Conservation (phyloP, 2,329 filamentous ascomycete genomes). For the Metarhizium guizhouense region DNA sequence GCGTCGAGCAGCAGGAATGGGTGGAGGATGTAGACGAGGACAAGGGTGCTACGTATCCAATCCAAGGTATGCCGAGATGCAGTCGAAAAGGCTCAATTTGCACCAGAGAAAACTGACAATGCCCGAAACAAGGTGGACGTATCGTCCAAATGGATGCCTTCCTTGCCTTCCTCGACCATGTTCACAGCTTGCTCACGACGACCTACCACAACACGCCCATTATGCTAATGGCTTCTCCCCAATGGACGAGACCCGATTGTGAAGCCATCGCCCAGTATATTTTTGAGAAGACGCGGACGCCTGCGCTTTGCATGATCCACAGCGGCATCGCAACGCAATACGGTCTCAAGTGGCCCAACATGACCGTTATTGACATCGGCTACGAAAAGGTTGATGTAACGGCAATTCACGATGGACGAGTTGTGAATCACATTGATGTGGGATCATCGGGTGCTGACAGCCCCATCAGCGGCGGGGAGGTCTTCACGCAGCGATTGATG, state of each 20-base stretch:
- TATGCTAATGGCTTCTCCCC: constrained; percentile 79
- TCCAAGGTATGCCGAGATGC: constrained; percentile 41
- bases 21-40: constrained; percentile 83
- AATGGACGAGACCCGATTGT: constrained; percentile 81
- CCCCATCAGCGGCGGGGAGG: constrained; percentile 69
- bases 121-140: constrained; percentile 48
- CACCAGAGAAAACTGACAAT: constrained; percentile 2
- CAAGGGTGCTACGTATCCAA: constrained; percentile 84
- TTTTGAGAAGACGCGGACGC: constrained; percentile 95
- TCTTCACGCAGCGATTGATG: constrained; percentile 67
- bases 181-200: constrained; percentile 81
- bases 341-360: constrained; percentile 63
- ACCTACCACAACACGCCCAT: constrained; percentile 96
- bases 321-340: constrained; percentile 82
- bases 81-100: neutral
- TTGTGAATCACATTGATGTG: constrained; percentile 58
- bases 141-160: constrained; percentile 91
- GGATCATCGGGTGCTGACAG: constrained; percentile 42
- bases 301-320: constrained; percentile 84
- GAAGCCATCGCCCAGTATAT: constrained; percentile 88
- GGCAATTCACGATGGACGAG: constrained; percentile 73
- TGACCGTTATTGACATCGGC: constrained; percentile 86
- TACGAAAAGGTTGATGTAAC: constrained; percentile 89
- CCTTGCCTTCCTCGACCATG: constrained; percentile 84
- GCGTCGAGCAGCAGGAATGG: constrained; percentile 55